Conservation (phyloP, 331 rosid genomes). For the Phaseolus coccineus region DNA sequence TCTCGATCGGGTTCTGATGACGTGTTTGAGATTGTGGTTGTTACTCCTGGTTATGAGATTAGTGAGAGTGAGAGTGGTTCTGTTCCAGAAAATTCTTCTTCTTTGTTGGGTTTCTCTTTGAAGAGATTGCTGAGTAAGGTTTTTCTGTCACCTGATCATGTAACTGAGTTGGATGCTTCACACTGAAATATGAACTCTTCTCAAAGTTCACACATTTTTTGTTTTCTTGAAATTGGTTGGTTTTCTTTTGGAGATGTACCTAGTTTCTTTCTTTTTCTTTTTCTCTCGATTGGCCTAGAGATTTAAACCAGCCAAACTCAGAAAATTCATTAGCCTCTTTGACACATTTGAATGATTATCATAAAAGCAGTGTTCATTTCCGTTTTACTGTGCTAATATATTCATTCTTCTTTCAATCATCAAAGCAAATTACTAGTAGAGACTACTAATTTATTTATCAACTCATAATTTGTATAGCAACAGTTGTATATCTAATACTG, state of each 20-base stretch:
- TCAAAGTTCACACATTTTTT: neutral
- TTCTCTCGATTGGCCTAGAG: neutral
- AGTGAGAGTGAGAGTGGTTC: slow-evolving; percentile 40
- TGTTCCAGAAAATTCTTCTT: slow-evolving; percentile 52
- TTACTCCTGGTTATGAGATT: slow-evolving; percentile 45
- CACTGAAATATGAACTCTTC: slow-evolving; percentile 29
- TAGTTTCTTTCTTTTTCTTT: neutral
- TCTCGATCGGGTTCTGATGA: slow-evolving; percentile 38
- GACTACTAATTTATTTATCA: neutral
- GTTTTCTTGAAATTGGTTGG: slow-evolving; percentile 12
- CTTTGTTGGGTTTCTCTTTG: slow-evolving; percentile 69
- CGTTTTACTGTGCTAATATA: neutral
- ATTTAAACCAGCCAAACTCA: neutral
- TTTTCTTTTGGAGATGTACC: slow-evolving; percentile 1
- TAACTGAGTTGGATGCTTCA: slow-evolving; percentile 42
- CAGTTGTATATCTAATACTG: neutral
- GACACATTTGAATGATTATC: neutral
- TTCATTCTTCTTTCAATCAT: neutral
- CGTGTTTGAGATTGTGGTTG: slow-evolving; percentile 54
- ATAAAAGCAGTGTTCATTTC: slow-evolving; percentile 4
- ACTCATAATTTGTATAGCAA: neutral
- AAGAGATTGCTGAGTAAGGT: slow-evolving; percentile 86
- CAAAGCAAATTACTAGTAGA: too few species aligned
- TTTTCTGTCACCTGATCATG: slow-evolving; percentile 62
- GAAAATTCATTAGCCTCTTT: neutral